Conservation (phyloP, 2,329 filamentous ascomycete species). For the Esteya vermicola region DNA sequence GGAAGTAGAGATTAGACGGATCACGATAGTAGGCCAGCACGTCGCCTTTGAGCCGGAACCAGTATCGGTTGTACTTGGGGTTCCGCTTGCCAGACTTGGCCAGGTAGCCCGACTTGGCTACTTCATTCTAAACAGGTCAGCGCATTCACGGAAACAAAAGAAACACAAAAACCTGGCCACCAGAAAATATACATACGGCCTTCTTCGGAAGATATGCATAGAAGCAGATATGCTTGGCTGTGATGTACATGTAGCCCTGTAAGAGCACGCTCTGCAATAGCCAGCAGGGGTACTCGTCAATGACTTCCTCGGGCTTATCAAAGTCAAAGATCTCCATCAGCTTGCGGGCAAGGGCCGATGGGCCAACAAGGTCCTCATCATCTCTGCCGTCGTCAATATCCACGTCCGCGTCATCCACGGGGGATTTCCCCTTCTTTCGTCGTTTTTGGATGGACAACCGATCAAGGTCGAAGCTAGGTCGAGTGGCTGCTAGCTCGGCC, state of each 20-base stretch:
- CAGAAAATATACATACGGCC: slow-evolving; percentile 40
- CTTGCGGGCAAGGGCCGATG: slow-evolving; percentile 50
- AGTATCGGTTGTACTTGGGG: slow-evolving; percentile 77
- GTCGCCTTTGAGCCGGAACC: slow-evolving; percentile 86
- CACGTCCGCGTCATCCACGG: slow-evolving; percentile 17
- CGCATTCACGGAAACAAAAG: background rate
- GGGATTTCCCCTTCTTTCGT: no score
- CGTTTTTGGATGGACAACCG: slow-evolving; percentile 8
- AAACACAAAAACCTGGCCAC: background rate
- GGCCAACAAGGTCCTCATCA: slow-evolving; percentile 24
- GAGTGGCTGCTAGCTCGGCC: slow-evolving; percentile 42
- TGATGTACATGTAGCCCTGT: slow-evolving; percentile 94
- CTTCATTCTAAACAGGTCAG: slow-evolving; percentile 37
- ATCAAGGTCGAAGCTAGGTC: slow-evolving; percentile 44
- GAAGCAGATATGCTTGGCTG: slow-evolving; percentile 84
- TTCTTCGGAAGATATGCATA: slow-evolving; percentile 96
- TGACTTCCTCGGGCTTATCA: slow-evolving; percentile 66
- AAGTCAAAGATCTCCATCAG: slow-evolving; percentile 81
- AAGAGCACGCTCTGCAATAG: slow-evolving; percentile 80
- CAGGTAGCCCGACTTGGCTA: slow-evolving; percentile 77
- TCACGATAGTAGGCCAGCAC: slow-evolving; percentile 82
- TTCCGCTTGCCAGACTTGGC: slow-evolving; percentile 81
- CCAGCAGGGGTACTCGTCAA: slow-evolving; percentile 90
- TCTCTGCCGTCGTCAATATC: slow-evolving; percentile 12
- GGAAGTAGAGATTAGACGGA: slow-evolving; percentile 78